A percentile compares a stretch with the other conserved stretches of the same genome.
Conservation (phyloP, 177 flowering plant species). For the Vitis hybrid region DNA sequence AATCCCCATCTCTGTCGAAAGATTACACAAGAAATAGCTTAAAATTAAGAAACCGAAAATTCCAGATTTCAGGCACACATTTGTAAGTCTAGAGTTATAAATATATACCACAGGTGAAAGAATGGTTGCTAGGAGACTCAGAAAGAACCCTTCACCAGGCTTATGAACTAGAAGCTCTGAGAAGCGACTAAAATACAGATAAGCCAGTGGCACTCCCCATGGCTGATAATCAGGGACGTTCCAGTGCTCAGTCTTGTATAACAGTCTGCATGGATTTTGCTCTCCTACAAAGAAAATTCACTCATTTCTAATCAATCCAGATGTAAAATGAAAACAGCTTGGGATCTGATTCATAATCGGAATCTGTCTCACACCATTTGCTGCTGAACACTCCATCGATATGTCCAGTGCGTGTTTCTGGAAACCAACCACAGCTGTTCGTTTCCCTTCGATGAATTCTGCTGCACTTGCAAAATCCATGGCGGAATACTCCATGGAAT, state of each 20-base stretch:
- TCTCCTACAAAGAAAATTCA: slow-evolving; percentile 29
- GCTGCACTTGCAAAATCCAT: slow-evolving; percentile 52
- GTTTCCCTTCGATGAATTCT: slow-evolving; percentile 52
- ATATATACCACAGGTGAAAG: slow-evolving; percentile 59
- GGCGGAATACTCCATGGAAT: slow-evolving; percentile 60
- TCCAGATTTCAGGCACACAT: too few species aligned
- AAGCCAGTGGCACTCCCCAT: slow-evolving; percentile 54
- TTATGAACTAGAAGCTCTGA: slow-evolving; percentile 64
- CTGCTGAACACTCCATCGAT: slow-evolving; percentile 53
- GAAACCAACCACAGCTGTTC: slow-evolving; percentile 59
- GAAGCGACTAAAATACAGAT: slow-evolving; percentile 54
- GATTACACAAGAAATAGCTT: neutral
- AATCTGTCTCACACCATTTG: slow-evolving; percentile 40
- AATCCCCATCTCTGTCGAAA: slow-evolving; percentile 51
- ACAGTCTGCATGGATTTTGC: slow-evolving; percentile 59
- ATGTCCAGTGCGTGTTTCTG: slow-evolving; percentile 74
- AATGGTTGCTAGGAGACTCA: slow-evolving; percentile 44
- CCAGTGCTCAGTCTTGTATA: slow-evolving; percentile 63
- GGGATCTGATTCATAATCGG: too few species aligned
- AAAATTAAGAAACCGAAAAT: neutral
- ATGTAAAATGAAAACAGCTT: too few species aligned
- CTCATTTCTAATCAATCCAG: too few species aligned
- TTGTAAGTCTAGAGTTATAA: neutral
- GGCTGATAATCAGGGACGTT: slow-evolving; percentile 47
- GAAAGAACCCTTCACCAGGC: slow-evolving; percentile 62